Evolutionary conservation across 2,329 filamentous ascomycete genomes (phyloP), one percentile per base, ranked within the genome.

Genomic region (Aspergillus calidoustus): DNA sequence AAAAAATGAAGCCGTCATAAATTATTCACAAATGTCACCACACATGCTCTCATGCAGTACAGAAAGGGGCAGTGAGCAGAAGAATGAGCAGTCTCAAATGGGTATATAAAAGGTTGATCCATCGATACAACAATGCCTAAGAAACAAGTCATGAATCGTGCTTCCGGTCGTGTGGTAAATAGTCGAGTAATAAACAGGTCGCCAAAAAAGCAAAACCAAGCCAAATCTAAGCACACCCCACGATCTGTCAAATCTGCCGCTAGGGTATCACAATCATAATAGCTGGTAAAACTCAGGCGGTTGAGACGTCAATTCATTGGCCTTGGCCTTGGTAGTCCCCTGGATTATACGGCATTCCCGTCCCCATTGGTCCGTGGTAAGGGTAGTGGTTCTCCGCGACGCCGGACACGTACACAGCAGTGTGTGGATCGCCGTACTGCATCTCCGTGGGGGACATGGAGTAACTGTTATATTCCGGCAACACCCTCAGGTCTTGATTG

Each of bases 401-500:
- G 8, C 70, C 66, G 25, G 73, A 74, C 34, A 72, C 58, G 58
- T 69, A 73, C 51, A 71, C 56, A 19, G 63, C 60, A 30, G 60
- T 66, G 30, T 66, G 71, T 19, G 63, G 58, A 59, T 68, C 69
- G 25, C 25, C 25, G 60, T 68, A 71, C 19, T 61, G 64, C 54
- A 67, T 65, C 47, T 69, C 69, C 25, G 69, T 66, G 52, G 70
- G 67, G 54, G 72, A 69, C 30, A 74, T 62, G 7, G 67, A 62
- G 30, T 62, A 62, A 28, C 52, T 66, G 66, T 69, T 72, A 41
- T 69, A 68, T 55, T 69, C 68, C 58, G 64, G 64, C 47, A 68
- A 62, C 46, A 69, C 59, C 46, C 62, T 60, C 61, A 69, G 47
- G 51, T 70, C 60, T 23, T 57, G 58, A 56, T 69, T 66, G 22